Evolutionary conservation across 108 stramenopile genomes (phyloP).

Genomic region (Pseudonitzschia delicatissima): DNA sequence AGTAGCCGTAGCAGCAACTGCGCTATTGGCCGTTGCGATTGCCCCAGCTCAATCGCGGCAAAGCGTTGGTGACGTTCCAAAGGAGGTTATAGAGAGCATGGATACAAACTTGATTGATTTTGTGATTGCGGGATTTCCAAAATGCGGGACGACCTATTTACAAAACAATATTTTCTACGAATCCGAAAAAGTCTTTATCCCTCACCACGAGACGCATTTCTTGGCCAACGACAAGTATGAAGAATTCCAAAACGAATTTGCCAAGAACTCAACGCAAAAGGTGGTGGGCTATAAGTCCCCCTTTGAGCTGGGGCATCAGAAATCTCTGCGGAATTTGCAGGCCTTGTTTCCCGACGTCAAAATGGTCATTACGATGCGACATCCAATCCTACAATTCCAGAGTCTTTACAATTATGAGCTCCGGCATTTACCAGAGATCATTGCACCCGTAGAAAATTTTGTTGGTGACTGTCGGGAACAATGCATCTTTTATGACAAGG

Average conservation of each 20-base stretch:
- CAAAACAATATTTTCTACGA: constrained; percentile 1
- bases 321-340: constrained; percentile 15
- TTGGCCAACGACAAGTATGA: constrained; percentile 1
- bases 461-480: neutral
- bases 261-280: neutral
- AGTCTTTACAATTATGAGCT: constrained; percentile 41
- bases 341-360: constrained; percentile 15
- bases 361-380: constrained; percentile 38
- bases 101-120: constrained; percentile 26
- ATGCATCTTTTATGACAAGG: neutral
- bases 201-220: constrained; percentile 6
- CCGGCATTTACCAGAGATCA: neutral
- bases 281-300: constrained; percentile 17
- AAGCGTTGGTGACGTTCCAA: no score
- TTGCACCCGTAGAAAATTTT: neutral
- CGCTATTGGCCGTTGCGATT: no score
- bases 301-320: neutral
- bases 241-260: constrained; percentile 1
- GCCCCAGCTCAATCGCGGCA: no score
- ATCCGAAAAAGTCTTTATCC: constrained; percentile 9
- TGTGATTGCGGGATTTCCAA: constrained; percentile 42
- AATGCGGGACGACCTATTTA: constrained; percentile 41
- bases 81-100: neutral
- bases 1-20: no score
- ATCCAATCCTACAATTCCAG: constrained; percentile 37